Evolutionary conservation across 2,329 filamentous ascomycete genomes (phyloP), one percentile per base, ranked within the genome.

Genomic region (Colletotrichum siamense): DNA sequence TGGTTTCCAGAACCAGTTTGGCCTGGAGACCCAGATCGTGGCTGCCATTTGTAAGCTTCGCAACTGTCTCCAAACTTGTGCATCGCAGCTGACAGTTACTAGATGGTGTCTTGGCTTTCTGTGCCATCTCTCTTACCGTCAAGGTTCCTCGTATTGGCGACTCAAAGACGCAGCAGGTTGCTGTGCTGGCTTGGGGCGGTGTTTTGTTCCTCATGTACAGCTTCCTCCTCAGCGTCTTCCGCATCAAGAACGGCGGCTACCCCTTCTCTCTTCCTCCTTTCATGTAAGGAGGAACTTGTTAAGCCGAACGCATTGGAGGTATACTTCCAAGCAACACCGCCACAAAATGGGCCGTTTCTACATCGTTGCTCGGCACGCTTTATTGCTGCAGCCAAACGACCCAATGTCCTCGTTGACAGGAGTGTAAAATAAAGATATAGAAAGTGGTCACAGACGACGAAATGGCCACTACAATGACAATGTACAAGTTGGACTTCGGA

Each of bases 261-360:
- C 96, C 96, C 18, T 98, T 99, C 87, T 96, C 93, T 82, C 90
- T 99, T 77, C 97, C 97, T 71, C 97, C 97, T 13, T 99, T 99
- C 85, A 89, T 93, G 86, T 92, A 85, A 81, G 76, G 12, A 66
- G 66, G 32, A 26, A 63, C n/a, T 10, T 24, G 34, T 22, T 10
- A 52, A 49, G 36, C 30, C 57, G 59, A 63, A 10, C 57, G 22
- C n/a, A 34, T 16, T 32, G 10, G 36, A 49, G 30, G 26, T 26
- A 36, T 5, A 10, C 18, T 24, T 55, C 24, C 61, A 22, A 36
- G 59, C 44, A 49, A 30, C 16, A 28, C 16, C 44, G n/a, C 26
- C 44, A n/a, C 52, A 65, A 49, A 34, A 34, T 24, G 16, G 24
- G 34, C 15, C 22, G 22, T 28, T 36, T 26, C 32, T n/a, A 13